A percentile compares a stretch with the other conserved stretches of the same genome.
Conservation (phyloP, 306 rosid species). For the Lathyrus aphaca region DNA sequence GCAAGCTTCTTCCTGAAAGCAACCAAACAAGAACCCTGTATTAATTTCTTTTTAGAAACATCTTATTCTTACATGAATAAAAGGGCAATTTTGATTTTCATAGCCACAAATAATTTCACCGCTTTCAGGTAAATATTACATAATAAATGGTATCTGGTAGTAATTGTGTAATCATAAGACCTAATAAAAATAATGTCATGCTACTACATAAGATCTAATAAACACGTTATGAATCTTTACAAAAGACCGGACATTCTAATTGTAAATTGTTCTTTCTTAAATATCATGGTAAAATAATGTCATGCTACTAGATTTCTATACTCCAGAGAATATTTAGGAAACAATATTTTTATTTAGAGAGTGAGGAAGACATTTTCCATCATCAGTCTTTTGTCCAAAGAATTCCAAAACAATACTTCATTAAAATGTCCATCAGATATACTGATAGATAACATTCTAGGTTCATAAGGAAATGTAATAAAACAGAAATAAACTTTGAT, state of each 20-base stretch:
- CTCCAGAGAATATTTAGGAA: not conserved
- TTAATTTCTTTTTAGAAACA: slow-evolving; percentile 32
- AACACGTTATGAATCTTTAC: not conserved
- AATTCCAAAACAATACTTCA: slow-evolving; percentile 19
- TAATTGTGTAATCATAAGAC: not conserved
- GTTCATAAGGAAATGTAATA: slow-evolving; percentile 9
- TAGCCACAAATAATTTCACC: slow-evolving; percentile 32
- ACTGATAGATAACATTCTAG: not conserved
- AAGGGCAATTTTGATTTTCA: slow-evolving; percentile 11
- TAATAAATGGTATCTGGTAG: slow-evolving; percentile 8
- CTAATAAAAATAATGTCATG: too few relatives aligned
- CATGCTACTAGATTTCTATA: not conserved
- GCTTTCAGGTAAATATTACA: slow-evolving; percentile 1
- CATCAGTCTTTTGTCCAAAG: slow-evolving; percentile 1
- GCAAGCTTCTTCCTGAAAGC: slow-evolving; percentile 90
- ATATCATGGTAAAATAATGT: slow-evolving; percentile 22
- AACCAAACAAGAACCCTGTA: slow-evolving; percentile 29
- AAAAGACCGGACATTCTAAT: slow-evolving; percentile 10
- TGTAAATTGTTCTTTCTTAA: not conserved
- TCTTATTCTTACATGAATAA: not conserved
- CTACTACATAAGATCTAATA: slow-evolving; percentile 13
- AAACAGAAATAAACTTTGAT: not conserved
- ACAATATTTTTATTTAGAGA: not conserved
- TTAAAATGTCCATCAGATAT: slow-evolving; percentile 5
- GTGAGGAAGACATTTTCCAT: slow-evolving; percentile 8